Evolutionary conservation across 345 rosid genomes (phyloP).

Genomic region (Lumnitzera littorea): DNA sequence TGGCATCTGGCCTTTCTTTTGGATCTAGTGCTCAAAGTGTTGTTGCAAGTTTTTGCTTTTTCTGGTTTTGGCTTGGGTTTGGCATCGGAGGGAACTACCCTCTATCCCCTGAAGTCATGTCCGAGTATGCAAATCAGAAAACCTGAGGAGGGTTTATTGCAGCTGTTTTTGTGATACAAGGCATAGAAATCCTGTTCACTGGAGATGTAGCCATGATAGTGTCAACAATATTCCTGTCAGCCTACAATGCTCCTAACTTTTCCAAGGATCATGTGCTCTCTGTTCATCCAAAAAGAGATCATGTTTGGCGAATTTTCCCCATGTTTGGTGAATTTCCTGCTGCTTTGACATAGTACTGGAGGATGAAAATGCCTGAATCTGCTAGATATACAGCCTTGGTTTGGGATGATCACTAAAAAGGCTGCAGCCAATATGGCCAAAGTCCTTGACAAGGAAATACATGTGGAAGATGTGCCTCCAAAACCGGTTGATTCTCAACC

Average conservation of each 20-base stretch:
- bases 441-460: constrained; percentile 31
- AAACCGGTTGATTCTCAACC: constrained; percentile 7
- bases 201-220: constrained; percentile 52
- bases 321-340: constrained; percentile 83
- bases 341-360: constrained; percentile 63
- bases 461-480: neutral
- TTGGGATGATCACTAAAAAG: constrained; percentile 41
- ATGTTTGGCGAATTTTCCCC: constrained; percentile 61
- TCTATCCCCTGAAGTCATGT: constrained; percentile 74
- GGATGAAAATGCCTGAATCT: constrained; percentile 80
- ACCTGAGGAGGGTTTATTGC: constrained; percentile 72
- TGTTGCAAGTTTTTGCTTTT: constrained; percentile 57
- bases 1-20: constrained; percentile 61
- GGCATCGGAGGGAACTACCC: constrained; percentile 90
- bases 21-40: constrained; percentile 42
- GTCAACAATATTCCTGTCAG: constrained; percentile 32
- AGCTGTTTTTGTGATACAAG: constrained; percentile 79
- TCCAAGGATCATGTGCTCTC: constrained; percentile 21
- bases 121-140: constrained; percentile 60
- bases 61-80: constrained; percentile 81
- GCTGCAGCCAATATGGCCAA: constrained; percentile 69
- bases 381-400: constrained; percentile 75
- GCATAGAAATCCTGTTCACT: constrained; percentile 52
- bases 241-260: constrained; percentile 20
- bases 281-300: constrained; percentile 54